phyloP scores from a whole-genome alignment of 192 early-diverging fungal genomes.

The Backusella parvicylindrica region DNA sequence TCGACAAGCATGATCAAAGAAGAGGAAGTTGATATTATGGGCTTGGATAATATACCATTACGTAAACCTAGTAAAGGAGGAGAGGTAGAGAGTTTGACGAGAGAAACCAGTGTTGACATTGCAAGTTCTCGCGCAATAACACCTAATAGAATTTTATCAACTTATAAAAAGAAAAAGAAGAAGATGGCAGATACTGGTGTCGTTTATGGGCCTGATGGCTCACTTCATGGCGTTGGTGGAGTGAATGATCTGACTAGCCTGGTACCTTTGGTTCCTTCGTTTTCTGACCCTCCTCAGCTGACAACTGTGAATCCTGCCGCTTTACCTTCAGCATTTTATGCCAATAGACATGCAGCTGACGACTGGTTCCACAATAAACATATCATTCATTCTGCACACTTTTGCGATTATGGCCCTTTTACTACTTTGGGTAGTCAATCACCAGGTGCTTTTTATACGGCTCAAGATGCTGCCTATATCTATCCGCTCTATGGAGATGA shows the following conservation, averaged over 20 bases:
- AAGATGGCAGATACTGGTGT: constrained; percentile 29
- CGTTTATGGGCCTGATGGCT: constrained; percentile 22
- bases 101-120: constrained; percentile 21
- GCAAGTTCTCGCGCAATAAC: constrained; percentile 12
- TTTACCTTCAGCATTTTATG: constrained; percentile 29
- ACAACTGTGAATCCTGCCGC: constrained; percentile 33
- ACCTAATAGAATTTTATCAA: neutral
- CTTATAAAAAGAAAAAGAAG: constrained; percentile 34
- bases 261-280: constrained; percentile 13
- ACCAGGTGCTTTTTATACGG: constrained; percentile 24
- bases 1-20: constrained; percentile 26
- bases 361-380: constrained; percentile 27
- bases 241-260: constrained; percentile 5
- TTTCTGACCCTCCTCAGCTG: constrained; percentile 32
- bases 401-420: constrained; percentile 27
- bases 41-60: constrained; percentile 15
- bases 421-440: constrained; percentile 19
- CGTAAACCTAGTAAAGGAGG: constrained; percentile 11
- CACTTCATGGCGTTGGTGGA: constrained; percentile 20
- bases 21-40: constrained; percentile 40
- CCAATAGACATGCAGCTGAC: constrained; percentile 12
- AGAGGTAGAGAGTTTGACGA: constrained; percentile 7
- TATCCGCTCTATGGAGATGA: constrained; percentile 58
- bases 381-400: constrained; percentile 20
- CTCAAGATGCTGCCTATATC: constrained; percentile 37